Conservation (phyloP, 1,284 basidiomycete species). For the Leccinum griseonigrum region DNA sequence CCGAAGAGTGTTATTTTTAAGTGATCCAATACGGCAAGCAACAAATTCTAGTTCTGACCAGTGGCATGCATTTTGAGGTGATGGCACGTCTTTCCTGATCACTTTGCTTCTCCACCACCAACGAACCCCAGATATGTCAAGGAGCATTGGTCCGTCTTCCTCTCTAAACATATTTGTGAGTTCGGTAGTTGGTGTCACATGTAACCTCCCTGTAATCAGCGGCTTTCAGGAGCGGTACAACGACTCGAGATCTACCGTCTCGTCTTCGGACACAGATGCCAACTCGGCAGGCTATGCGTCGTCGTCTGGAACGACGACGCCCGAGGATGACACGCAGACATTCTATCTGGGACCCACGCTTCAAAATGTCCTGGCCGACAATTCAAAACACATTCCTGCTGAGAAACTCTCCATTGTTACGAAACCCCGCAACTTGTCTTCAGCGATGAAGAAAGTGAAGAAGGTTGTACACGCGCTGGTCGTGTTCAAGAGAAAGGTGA, state of each 20-base stretch:
- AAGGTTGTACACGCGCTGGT: conserved; percentile 17
- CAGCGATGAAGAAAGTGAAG: conserved; percentile 24
- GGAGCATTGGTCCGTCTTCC: conserved; percentile 11
- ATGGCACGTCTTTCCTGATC: neutral
- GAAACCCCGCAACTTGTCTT: conserved; percentile 17
- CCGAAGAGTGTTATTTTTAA: neutral
- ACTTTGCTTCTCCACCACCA: neutral
- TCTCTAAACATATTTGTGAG: conserved; percentile 20
- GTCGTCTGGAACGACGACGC: conserved; percentile 32
- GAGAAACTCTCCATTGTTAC: conserved; percentile 12
- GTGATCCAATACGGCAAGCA: conserved; percentile 10
- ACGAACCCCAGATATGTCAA: conserved; percentile 12
- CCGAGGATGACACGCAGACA: conserved; percentile 29
- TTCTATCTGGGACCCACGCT: conserved; percentile 22
- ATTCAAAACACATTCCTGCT: neutral
- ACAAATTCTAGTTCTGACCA: conserved; percentile 14
- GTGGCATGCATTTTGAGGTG: neutral
- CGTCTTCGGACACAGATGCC: conserved; percentile 25
- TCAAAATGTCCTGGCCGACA: conserved; percentile 7
- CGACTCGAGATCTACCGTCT: conserved; percentile 22
- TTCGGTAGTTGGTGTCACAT: neutral
- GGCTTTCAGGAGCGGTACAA: conserved; percentile 14
- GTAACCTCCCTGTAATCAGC: neutral
- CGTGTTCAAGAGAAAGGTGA: conserved; percentile 28
- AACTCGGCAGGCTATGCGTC: conserved; percentile 24